A percentile compares a stretch with the other conserved stretches of the same genome.
phyloP scores from a whole-genome alignment of 768 basidiomycete species.

The Tricholoma bakamatsutake region DNA sequence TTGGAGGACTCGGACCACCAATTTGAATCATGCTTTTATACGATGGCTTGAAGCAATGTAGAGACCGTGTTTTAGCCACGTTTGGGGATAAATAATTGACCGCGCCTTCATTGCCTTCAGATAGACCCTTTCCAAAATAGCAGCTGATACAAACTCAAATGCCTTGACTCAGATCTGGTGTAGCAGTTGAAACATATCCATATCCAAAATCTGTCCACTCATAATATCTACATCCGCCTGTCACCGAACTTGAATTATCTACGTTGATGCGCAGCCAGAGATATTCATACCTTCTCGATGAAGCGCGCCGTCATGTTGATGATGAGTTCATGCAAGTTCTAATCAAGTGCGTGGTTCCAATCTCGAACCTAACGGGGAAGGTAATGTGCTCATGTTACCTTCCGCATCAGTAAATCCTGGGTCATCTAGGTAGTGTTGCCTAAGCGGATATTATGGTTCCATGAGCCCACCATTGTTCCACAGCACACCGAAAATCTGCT shows the following conservation, averaged over 20 bases:
- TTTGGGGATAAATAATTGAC: not conserved
- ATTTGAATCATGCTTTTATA: conserved; percentile 9
- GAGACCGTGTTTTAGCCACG: not conserved
- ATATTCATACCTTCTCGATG: not conserved
- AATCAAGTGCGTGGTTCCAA: not conserved
- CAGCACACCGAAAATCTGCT: no score
- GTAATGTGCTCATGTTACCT: no score
- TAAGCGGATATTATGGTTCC: no score
- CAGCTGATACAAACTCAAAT: not conserved
- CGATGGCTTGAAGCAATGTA: not conserved
- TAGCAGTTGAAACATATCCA: not conserved
- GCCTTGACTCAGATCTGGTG: not conserved
- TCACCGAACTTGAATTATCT: not conserved
- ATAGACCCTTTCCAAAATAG: not conserved
- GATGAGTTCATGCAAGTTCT: no score
- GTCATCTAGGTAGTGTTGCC: no score
- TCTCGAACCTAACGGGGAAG: not conserved
- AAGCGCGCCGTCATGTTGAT: no score
- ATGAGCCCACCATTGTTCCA: no score
- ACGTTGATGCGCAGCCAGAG: not conserved
- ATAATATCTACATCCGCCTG: not conserved
- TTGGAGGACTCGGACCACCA: not conserved
- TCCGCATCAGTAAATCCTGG: no score
- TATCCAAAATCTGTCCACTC: not conserved
- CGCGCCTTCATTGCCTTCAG: not conserved